Base-by-base conservation (phyloP, 2,329 filamentous ascomycete species). In the Neospermospora avenae region DNA sequence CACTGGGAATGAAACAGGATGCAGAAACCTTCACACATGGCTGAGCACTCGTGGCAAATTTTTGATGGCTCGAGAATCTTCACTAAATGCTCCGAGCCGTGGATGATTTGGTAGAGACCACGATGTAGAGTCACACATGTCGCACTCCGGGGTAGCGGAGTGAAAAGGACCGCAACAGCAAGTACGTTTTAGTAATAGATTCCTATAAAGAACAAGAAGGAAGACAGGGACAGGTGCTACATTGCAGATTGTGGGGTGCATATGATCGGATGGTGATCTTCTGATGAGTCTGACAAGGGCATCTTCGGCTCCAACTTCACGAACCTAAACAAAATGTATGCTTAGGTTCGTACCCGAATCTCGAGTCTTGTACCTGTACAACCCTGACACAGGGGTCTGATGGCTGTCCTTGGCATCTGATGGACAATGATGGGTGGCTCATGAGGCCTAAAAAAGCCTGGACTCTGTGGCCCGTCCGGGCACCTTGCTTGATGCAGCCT, bases 201-300 rank as follows among this genome's bases (percentile, higher is more conserved):
- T n/a, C 28, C 31, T 20, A 6, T n/a, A 25, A 22, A 57, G 44
- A 35, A 48, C 44, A 22, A 46, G 45, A 16, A 41, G 56, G 42
- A 49, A 39, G 39, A 46, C 22, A 37, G 44, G 45, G 24, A 45
- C 37, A 48, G 42, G 46, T 48, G 42, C 55, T 60, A 58, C 49
- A 58, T 58, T 59, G 57, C 51, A 49, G 24, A 60, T 41, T 58
- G 57, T 20, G 61, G 54, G 57, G 57, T 58, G 53, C 58, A 53
- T 52, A 56, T 63, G 55, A 60, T 53, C 56, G 5, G 52, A 48
- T 4, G 24, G 28, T 18, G 45, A 45, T 44, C 37, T 52, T 44
- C 53, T 57, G 57, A 37, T 61, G 37, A 34, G 34, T 18, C 18
- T 37, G 48, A 34, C 34, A 18, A 11, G 44, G 34, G 42, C 45